Conservation (phyloP, 2,329 filamentous ascomycete species). For the Cercospora sp. region DNA sequence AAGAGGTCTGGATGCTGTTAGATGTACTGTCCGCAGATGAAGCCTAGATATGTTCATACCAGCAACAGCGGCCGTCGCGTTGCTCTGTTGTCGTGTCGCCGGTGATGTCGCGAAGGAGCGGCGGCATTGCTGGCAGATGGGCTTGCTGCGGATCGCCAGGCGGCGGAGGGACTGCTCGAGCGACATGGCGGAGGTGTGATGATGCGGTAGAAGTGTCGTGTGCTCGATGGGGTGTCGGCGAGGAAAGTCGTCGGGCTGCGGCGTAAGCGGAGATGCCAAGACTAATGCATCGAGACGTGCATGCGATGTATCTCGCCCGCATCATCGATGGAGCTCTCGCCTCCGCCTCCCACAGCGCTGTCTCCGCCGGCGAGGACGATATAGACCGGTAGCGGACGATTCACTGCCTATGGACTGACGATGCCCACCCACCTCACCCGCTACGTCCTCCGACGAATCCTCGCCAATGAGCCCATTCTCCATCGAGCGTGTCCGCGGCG, state of each 20-base stretch:
- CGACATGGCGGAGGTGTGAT: conserved; percentile 30
- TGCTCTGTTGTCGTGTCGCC: conserved; percentile 27
- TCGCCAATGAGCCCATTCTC: conserved; percentile 53
- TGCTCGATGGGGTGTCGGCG: neutral
- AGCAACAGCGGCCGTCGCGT: conserved; percentile 31
- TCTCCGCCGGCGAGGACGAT: neutral
- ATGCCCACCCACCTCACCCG: conserved; percentile 64
- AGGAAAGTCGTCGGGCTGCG: conserved; percentile 7
- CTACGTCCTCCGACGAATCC: conserved; percentile 59
- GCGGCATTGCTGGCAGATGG: conserved; percentile 35
- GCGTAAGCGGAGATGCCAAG: conserved; percentile 8
- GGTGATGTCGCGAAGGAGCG: conserved; percentile 30
- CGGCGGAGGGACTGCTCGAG: conserved; percentile 34
- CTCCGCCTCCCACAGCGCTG: conserved; percentile 11
- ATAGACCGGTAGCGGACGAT: neutral
- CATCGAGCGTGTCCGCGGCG: conserved; percentile 50
- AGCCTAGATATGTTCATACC: conserved; percentile 19
- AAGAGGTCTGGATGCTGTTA: neutral
- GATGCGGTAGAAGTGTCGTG: neutral
- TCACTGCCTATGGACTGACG: conserved; percentile 13
- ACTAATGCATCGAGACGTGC: neutral
- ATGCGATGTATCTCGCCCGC: neutral
- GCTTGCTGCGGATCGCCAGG: conserved; percentile 30
- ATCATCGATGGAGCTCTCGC: conserved; percentile 4
- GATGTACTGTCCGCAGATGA: neutral